phyloP scores from a whole-genome alignment of 2,329 filamentous ascomycete genomes.

The Onygenales sp. region DNA sequence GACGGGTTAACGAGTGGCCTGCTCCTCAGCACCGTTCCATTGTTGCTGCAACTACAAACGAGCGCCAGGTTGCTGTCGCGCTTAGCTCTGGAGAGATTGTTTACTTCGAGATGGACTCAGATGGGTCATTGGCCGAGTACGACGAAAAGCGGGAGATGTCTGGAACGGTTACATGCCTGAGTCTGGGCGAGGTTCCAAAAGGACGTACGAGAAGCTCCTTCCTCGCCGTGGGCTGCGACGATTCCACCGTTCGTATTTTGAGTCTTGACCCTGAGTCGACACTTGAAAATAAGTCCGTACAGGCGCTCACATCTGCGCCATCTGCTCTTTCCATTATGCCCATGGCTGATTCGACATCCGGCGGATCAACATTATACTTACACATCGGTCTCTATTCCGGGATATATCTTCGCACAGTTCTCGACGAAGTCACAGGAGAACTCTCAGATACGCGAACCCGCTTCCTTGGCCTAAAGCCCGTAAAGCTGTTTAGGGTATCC shows the following conservation, averaged over 20 bases:
- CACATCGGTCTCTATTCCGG: constrained; percentile 95
- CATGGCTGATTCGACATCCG: constrained; percentile 88
- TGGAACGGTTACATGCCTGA: constrained; percentile 89
- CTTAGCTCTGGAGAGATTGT: constrained; percentile 94
- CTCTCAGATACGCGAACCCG: constrained; percentile 89
- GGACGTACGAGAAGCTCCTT: constrained; percentile 84
- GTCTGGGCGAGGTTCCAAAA: constrained; percentile 83
- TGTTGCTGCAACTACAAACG: constrained; percentile 86
- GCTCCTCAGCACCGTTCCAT: constrained; percentile 91
- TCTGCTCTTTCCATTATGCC: constrained; percentile 84
- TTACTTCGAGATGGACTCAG: constrained; percentile 94
- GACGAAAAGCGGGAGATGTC: constrained; percentile 93
- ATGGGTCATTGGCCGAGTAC: constrained; percentile 85
- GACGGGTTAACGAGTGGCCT: constrained; percentile 83
- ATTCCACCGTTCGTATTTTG: constrained; percentile 87
- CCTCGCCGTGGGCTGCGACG: constrained; percentile 91
- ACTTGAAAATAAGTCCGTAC: constrained; percentile 86
- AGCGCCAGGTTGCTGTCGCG: constrained; percentile 84
- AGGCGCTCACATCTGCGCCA: constrained; percentile 82
- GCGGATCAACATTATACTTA: constrained; percentile 79
- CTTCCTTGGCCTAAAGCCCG: constrained; percentile 83
- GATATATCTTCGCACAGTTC: constrained; percentile 86
- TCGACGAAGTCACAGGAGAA: constrained; percentile 93
- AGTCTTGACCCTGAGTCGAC: constrained; percentile 85
- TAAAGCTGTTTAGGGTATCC: constrained; percentile 83